A percentile compares a stretch with the other conserved stretches of the same genome.
phyloP scores from a whole-genome alignment of 2,329 filamentous ascomycete species.

The Monosporascus sp. region DNA sequence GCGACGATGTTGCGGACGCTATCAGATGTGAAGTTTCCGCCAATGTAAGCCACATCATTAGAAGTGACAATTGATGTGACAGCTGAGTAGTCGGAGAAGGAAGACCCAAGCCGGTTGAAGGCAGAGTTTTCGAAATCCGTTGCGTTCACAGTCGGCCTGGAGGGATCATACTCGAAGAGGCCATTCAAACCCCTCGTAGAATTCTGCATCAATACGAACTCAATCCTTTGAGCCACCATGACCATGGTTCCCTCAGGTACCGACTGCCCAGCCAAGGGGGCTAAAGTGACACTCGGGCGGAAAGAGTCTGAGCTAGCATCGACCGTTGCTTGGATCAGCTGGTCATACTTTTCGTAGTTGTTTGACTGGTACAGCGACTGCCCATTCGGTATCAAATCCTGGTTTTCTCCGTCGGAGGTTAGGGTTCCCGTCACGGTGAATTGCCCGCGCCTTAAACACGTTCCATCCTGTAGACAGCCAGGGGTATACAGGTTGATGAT shows the following conservation, averaged over 20 bases:
- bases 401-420: slow-evolving; percentile 39
- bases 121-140: slow-evolving; percentile 64
- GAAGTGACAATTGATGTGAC: slow-evolving; percentile 64
- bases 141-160: slow-evolving; percentile 48
- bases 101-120: slow-evolving; percentile 70
- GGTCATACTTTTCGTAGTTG: slow-evolving; percentile 93
- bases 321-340: slow-evolving; percentile 79
- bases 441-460: slow-evolving; percentile 69
- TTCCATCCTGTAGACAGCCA: slow-evolving; percentile 75
- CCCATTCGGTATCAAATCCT: slow-evolving; percentile 42
- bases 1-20: slow-evolving; percentile 71
- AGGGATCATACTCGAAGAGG: slow-evolving; percentile 81
- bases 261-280: slow-evolving; percentile 59
- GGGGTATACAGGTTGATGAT: slow-evolving; percentile 88
- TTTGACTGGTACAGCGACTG: slow-evolving; percentile 80
- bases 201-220: slow-evolving; percentile 62
- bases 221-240: slow-evolving; percentile 84
- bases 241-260: slow-evolving; percentile 52
- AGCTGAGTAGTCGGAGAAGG: slow-evolving; percentile 60
- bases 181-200: slow-evolving; percentile 81
- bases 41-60: slow-evolving; percentile 65
- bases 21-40: slow-evolving; percentile 73
- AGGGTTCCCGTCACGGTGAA: slow-evolving; percentile 76
- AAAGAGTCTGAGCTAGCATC: slow-evolving; percentile 70
- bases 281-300: slow-evolving; percentile 73